Conservation (phyloP, 179 eudicot species). For the Vitellaria paradoxa region DNA sequence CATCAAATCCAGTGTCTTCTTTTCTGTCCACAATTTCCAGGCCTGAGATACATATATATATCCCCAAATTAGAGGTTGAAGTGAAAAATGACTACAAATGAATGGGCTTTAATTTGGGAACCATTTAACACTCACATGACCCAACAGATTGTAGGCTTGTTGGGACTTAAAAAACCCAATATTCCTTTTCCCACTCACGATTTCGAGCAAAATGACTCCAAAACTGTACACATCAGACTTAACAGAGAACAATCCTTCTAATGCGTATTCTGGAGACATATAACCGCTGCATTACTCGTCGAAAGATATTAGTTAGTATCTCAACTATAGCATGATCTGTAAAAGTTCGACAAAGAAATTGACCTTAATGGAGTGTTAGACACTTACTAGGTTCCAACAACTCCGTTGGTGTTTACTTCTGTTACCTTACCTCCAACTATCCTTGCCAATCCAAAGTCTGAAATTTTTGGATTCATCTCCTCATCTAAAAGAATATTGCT, state of each 20-base stretch:
- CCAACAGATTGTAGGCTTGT: conserved; percentile 14
- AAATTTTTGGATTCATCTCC: conserved; percentile 31
- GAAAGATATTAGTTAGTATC: neutral
- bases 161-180: conserved; percentile 1
- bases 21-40: conserved; percentile 30
- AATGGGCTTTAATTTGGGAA: neutral
- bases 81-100: neutral
- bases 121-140: conserved; percentile 15
- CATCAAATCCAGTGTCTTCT: conserved; percentile 16
- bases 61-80: neutral
- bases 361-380: neutral
- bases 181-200: conserved; percentile 21
- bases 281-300: conserved; percentile 16
- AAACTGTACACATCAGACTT: neutral
- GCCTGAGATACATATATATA: conserved; percentile 9
- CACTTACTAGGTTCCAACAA: conserved; percentile 39
- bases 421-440: conserved; percentile 20
- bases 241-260: conserved; percentile 11
- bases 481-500: conserved; percentile 16
- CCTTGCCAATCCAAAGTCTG: conserved; percentile 43
- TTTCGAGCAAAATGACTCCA: conserved; percentile 17
- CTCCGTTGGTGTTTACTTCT: conserved; percentile 24
- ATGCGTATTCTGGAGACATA: conserved; percentile 14
- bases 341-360: too few species aligned
- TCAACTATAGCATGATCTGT: neutral